phyloP scores from a whole-genome alignment of 352 stramenopile genomes.

The Globisporangium cylindrosporum region DNA sequence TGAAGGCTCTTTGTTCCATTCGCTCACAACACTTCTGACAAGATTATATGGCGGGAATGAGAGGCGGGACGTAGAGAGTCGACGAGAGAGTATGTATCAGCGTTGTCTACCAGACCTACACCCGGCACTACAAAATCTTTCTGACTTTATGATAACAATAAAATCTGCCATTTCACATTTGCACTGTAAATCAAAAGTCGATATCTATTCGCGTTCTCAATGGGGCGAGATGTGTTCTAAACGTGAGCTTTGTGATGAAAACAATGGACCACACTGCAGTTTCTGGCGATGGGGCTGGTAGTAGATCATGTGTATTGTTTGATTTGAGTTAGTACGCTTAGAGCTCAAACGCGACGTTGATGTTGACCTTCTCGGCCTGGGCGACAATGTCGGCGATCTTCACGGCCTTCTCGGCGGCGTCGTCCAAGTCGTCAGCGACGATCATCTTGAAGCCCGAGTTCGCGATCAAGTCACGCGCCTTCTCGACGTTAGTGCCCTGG shows the following conservation, averaged over 20 bases:
- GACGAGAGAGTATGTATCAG: neutral
- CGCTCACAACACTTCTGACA: neutral
- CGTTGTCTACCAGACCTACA: neutral
- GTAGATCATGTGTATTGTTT: constrained; percentile 19
- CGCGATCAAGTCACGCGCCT: constrained; percentile 92
- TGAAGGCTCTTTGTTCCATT: neutral
- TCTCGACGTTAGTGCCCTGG: constrained; percentile 97
- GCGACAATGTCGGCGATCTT: constrained; percentile 84
- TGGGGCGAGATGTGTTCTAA: neutral
- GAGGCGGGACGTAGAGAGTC: neutral
- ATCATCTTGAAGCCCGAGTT: constrained; percentile 94
- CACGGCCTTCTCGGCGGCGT: constrained; percentile 95
- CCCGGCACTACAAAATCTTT: neutral
- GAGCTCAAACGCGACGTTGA: constrained; percentile 71
- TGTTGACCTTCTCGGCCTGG: constrained; percentile 67
- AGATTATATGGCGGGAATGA: neutral
- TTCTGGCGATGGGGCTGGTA: neutral
- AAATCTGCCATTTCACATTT: neutral
- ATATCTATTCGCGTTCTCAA: neutral
- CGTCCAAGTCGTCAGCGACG: constrained; percentile 93
- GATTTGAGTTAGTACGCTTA: constrained; percentile 24
- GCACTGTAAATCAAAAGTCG: neutral
- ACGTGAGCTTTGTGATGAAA: neutral
- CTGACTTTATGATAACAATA: neutral
- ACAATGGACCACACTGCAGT: neutral